Conservation (phyloP, 257 asterid genomes). For the Rauvolfia tetraphylla region DNA sequence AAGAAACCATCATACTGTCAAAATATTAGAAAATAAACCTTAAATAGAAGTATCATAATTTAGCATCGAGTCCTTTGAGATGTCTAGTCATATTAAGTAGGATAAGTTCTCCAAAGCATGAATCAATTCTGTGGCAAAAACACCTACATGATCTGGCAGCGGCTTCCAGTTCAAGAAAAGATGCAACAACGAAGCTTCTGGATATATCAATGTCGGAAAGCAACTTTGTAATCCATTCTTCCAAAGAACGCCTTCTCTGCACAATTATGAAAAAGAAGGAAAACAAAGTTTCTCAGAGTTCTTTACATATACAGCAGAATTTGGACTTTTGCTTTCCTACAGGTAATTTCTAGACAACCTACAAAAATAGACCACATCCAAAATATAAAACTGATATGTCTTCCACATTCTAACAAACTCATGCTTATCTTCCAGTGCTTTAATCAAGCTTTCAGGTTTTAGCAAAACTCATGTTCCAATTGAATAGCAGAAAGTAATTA, state of each 20-base stretch:
- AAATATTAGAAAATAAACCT: conserved; percentile 1
- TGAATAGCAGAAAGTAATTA: neutral
- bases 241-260: conserved; percentile 88
- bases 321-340: neutral
- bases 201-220: conserved; percentile 87
- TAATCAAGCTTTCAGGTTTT: neutral
- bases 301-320: neutral
- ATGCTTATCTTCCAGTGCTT: neutral
- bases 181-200: conserved; percentile 75
- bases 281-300: conserved; percentile 1
- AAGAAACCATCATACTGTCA: conserved; percentile 15
- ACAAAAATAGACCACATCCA: neutral
- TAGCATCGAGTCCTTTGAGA: neutral
- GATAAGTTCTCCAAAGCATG: conserved; percentile 6
- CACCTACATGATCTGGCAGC: conserved; percentile 90
- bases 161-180: conserved; percentile 97
- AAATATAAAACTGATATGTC: neutral
- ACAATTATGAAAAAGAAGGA: conserved; percentile 22
- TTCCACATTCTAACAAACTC: neutral
- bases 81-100: neutral
- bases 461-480: neutral
- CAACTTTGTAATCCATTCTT: conserved; percentile 87
- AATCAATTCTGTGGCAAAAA: conserved; percentile 14
- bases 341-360: neutral
- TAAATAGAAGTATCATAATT: conserved; percentile 16